A percentile compares a stretch with the other conserved stretches of the same genome.
Evolutionary conservation across 164 flowering plant species (phyloP).

Genomic region (Vitis cinerea): DNA sequence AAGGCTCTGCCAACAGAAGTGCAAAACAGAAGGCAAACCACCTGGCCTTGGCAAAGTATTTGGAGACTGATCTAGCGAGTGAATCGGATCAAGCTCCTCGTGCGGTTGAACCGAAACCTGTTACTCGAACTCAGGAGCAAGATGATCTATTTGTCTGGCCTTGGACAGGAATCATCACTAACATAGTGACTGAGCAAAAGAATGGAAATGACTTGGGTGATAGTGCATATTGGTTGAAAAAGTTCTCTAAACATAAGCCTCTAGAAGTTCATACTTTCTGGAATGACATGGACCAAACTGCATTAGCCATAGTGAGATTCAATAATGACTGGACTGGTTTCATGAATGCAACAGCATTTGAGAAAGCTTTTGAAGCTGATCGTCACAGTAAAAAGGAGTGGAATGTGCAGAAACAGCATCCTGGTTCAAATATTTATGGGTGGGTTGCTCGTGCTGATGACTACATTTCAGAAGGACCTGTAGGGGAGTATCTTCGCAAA

Average conservation of each 20-base stretch:
- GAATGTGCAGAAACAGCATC: conserved; percentile 21
- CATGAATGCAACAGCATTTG: conserved; percentile 52
- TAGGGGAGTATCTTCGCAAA: conserved; percentile 54
- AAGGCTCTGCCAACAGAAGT: conserved; percentile 62
- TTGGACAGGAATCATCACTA: conserved; percentile 66
- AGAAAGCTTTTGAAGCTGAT: conserved; percentile 43
- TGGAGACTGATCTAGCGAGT: conserved; percentile 49
- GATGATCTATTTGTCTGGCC: conserved; percentile 65
- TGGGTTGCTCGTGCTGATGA: conserved; percentile 72
- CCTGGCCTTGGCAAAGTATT: conserved; percentile 66
- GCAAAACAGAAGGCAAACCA: conserved; percentile 77
- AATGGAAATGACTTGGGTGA: conserved; percentile 18
- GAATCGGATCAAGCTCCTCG: conserved; percentile 25
- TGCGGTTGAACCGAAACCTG: conserved; percentile 26
- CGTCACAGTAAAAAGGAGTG: conserved; percentile 44
- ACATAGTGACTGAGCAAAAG: conserved; percentile 26
- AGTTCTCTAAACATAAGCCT: conserved; percentile 47
- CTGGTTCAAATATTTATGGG: conserved; percentile 44
- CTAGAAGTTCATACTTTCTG: conserved; percentile 34
- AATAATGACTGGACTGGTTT: conserved; percentile 56
- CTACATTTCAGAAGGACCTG: conserved; percentile 36
- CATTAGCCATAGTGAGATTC: conserved; percentile 40
- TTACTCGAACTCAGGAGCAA: conserved; percentile 24
- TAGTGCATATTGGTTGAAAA: conserved; percentile 36
- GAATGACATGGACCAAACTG: conserved; percentile 24